Percentiles rank a stretch among this genome's conserved stretches.
phyloP scores from a whole-genome alignment of 202 grass and related monocot species.

The Musa balbisiana region DNA sequence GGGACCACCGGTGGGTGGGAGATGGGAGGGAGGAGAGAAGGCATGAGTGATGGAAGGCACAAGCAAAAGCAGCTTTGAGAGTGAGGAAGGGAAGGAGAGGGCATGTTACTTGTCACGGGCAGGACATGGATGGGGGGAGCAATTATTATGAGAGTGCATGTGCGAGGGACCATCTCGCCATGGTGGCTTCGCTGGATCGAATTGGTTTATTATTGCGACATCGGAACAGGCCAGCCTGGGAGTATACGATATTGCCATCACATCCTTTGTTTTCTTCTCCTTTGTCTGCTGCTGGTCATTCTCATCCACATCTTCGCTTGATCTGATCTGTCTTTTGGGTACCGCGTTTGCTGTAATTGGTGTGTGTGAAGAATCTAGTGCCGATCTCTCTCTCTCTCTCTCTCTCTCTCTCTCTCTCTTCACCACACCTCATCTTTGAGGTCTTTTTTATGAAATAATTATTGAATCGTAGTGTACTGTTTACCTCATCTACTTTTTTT shows the following conservation, averaged over 20 bases:
- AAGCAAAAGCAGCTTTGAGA: background rate
- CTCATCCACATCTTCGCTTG: too few relatives aligned
- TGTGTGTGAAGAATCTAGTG: too few relatives aligned
- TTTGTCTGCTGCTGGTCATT: background rate
- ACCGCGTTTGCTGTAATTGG: background rate
- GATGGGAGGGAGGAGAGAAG: background rate
- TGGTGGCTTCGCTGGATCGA: background rate
- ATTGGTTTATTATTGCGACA: too few relatives aligned
- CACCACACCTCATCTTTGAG: too few relatives aligned
- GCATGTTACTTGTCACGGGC: background rate
- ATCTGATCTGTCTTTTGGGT: too few relatives aligned
- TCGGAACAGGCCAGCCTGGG: background rate
- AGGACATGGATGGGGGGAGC: background rate
- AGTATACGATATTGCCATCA: background rate
- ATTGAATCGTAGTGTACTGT: too few relatives aligned
- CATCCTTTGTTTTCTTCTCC: background rate
- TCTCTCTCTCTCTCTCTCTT: too few relatives aligned
- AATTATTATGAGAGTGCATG: background rate
- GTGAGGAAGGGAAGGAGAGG: background rate
- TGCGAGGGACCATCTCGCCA: background rate
- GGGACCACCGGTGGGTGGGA: too few relatives aligned
- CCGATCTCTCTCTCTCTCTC: background rate
- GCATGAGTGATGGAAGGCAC: background rate
- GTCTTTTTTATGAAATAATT: too few relatives aligned
- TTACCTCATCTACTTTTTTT: too few relatives aligned